Evolutionary conservation across 225 moss, liverwort and hornwort species (phyloP), one percentile per base, ranked within the genome.

Genomic region (Rhytidiadelphus loreus): DNA sequence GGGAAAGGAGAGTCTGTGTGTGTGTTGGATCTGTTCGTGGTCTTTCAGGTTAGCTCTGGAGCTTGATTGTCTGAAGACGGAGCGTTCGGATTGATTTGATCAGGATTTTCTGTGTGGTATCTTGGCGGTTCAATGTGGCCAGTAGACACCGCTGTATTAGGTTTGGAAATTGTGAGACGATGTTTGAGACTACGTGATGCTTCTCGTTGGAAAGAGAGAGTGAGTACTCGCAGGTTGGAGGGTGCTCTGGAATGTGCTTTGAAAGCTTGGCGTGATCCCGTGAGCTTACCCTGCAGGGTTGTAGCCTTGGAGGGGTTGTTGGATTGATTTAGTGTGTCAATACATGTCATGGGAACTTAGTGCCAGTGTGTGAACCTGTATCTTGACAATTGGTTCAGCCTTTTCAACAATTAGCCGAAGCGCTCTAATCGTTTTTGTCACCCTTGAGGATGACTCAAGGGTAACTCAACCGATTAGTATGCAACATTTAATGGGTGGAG

Each of bases 21-120:
- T 62, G 30, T 80, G 63, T 57, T 77, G 86, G 89, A 93, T 93
- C 86, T 88, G 88, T 69, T 70, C 35, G 84, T 56, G n/a, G 19
- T 32, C 37, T 30, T 78, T 77, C 78, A 50, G 61, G 79, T 70
- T 89, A 91, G 88, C 91, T 88, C 80, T 75, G 61, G 71, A 68
- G 71, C 71, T 92, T 84, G 86, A 88, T 90, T 92, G 68, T 72
- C 8, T 48, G 81, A 20, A 21, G 50, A 57, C 11, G 76, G 77
- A 90, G 58, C 16, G 46, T 48, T 50, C 25, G 37, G 41, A 69
- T 66, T 48, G 53, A 58, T 91, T 57, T 24, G 85, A 55, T 71
- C 60, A 72, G 88, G 75, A 28, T 80, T 86, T 78, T 9, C 26
- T 77, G 39, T 79, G 83, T 62, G 56, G 52, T 92, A 61, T 74